phyloP scores from a whole-genome alignment of 2,329 filamentous ascomycete species.

The Ceratocystis alfenasii region DNA sequence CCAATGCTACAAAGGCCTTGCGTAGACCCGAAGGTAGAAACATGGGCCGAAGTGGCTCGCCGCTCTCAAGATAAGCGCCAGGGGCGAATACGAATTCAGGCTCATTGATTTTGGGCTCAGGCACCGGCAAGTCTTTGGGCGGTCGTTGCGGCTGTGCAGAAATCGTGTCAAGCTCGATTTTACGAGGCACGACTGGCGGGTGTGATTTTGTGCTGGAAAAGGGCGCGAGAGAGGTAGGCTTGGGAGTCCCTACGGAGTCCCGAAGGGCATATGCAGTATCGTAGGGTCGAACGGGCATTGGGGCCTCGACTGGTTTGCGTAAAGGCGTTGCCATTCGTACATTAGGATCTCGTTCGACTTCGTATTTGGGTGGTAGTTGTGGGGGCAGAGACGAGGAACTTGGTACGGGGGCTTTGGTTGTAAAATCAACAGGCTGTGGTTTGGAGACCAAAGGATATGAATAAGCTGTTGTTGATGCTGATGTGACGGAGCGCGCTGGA shows the following conservation, averaged over 20 bases:
- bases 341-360: background rate
- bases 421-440: conserved; percentile 39
- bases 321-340: conserved; percentile 7
- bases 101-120: conserved; percentile 30
- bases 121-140: conserved; percentile 13
- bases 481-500: conserved; percentile 16
- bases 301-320: conserved; percentile 7
- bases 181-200: conserved; percentile 8
- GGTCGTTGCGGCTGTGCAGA: conserved; percentile 12
- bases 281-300: conserved; percentile 1
- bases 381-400: conserved; percentile 24
- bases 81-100: conserved; percentile 66
- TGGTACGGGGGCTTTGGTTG: conserved; percentile 25
- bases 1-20: conserved; percentile 59
- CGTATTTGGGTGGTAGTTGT: conserved; percentile 28
- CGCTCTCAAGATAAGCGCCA: conserved; percentile 80
- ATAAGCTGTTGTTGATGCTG: conserved; percentile 14
- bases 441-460: conserved; percentile 46
- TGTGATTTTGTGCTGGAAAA: background rate
- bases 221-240: background rate
- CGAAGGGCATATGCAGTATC: conserved; percentile 6
- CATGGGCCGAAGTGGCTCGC: conserved; percentile 70
- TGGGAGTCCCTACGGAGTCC: background rate
- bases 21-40: conserved; percentile 73
- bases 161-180: conserved; percentile 15